phyloP scores from a whole-genome alignment of 83 land plant species.

The Picea engelmannii region DNA sequence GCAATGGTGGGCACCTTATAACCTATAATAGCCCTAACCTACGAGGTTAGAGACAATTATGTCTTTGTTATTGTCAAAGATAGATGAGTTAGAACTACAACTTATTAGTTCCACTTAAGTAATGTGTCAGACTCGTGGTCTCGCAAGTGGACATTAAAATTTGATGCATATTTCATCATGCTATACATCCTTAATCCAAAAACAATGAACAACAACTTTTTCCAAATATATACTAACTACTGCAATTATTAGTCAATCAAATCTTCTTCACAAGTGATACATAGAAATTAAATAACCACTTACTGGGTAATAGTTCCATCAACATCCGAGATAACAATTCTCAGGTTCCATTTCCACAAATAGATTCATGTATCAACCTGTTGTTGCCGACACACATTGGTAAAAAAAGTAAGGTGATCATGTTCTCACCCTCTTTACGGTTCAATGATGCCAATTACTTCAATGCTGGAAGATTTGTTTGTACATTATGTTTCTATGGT shows the following conservation, averaged over 20 bases:
- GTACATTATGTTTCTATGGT: constrained; percentile 7
- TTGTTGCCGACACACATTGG: constrained; percentile 25
- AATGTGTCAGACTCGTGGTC: not conserved
- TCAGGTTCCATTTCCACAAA: constrained; percentile 37
- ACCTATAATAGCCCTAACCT: not conserved
- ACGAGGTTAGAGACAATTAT: not conserved
- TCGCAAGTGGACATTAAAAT: not conserved
- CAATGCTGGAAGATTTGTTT: constrained; percentile 23
- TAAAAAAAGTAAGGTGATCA: constrained; percentile 28
- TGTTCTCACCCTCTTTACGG: constrained; percentile 25
- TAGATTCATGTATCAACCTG: constrained; percentile 35
- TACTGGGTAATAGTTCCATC: constrained; percentile 37
- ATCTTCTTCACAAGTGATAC: too few species aligned
- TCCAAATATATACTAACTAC: not conserved
- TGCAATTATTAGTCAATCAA: too few species aligned
- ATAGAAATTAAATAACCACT: not conserved
- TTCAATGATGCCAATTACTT: constrained; percentile 28
- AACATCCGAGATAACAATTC: constrained; percentile 31
- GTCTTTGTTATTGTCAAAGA: not conserved
- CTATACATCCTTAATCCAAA: not conserved
- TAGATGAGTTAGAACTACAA: not conserved
- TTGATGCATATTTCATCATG: not conserved
- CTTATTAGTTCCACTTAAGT: not conserved
- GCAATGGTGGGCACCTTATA: not conserved
- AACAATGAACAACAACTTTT: not conserved